These are phyloP conservation scores for Nothopassalora personata DNA, from an alignment of 2,329 filamentous ascomycete species.

Conservation along the genomic window DNA sequence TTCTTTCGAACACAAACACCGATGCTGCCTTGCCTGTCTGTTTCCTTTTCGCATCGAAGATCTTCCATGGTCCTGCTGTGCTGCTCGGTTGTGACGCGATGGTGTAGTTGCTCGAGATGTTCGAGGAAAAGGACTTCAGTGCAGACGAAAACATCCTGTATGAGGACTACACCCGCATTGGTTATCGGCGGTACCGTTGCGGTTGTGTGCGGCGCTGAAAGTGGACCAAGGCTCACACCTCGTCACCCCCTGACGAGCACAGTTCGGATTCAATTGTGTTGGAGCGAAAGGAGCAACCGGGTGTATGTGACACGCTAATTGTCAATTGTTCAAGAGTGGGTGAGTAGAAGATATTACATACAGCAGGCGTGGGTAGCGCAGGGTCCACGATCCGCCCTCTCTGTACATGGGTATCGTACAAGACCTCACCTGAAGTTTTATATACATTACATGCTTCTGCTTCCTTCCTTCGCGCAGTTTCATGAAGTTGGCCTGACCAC, in stretches of 20 bases:
- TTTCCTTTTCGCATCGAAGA: conserved; percentile 96
- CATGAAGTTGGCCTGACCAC: not conserved
- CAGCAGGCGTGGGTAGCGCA: not conserved
- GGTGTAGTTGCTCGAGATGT: conserved; percentile 88
- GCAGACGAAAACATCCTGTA: conserved; percentile 81
- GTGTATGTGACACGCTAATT: not conserved
- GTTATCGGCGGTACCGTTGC: not conserved
- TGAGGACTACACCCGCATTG: not conserved
- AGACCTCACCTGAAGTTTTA: not conserved
- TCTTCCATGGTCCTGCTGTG: conserved; percentile 88
- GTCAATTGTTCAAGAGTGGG: not conserved
- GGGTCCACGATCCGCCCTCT: not conserved
- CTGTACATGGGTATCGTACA: not conserved
- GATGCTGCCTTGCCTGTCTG: conserved; percentile 83
- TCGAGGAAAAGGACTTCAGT: conserved; percentile 88
- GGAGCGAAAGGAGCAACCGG: not conserved
- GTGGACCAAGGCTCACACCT: not conserved
- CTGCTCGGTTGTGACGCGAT: conserved; percentile 71
- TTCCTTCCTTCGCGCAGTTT: not conserved
- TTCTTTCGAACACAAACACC: conserved; percentile 91
- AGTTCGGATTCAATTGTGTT: not conserved
- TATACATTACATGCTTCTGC: not conserved
- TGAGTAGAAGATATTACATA: not conserved
- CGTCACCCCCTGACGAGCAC: not conserved
- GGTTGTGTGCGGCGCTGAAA: not conserved